These are phyloP conservation scores for Hymenotorrendiella dingleyae DNA, from an alignment of 2,329 filamentous ascomycete genomes.

Conservation along the genomic window DNA sequence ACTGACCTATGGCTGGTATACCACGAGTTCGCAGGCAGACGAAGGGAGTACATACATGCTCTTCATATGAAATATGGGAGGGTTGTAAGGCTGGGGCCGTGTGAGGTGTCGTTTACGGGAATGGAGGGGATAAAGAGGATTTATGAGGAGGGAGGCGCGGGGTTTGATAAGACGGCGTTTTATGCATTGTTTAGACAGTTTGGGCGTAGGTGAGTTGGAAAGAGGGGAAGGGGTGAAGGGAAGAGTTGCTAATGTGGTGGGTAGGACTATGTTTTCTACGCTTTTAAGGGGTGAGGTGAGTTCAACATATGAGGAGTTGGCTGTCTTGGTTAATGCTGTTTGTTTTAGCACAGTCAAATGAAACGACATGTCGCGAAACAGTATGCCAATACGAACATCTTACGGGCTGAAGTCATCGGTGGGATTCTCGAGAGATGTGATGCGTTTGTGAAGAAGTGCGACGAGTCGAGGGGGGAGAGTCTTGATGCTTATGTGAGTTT, in stretches of 20 bases:
- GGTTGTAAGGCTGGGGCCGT: constrained; percentile 50
- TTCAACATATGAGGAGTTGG: not conserved
- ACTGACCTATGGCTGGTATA: constrained; percentile 20
- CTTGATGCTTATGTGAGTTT: constrained; percentile 56
- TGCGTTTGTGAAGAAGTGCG: constrained; percentile 49
- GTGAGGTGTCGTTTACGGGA: constrained; percentile 55
- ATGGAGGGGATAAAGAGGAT: constrained; percentile 54
- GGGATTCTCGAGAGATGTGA: constrained; percentile 53
- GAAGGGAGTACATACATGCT: constrained; percentile 49
- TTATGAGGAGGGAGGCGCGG: constrained; percentile 55
- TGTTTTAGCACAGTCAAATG: not conserved
- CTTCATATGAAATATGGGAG: constrained; percentile 52
- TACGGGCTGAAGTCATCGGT: constrained; percentile 47
- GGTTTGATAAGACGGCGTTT: constrained; percentile 60
- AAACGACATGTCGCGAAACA: not conserved
- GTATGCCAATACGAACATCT: constrained; percentile 57
- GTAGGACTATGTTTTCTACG: constrained; percentile 35
- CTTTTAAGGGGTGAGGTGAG: constrained; percentile 25
- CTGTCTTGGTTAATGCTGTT: not conserved
- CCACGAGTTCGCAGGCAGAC: constrained; percentile 46
- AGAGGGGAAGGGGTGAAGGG: not conserved
- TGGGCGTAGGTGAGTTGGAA: constrained; percentile 41
- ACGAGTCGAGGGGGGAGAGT: constrained; percentile 37
- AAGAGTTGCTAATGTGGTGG: not conserved
- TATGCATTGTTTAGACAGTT: constrained; percentile 57